Base-by-base conservation (phyloP, 352 stramenopile genomes). In the Ochromonadaceae sp. region DNA sequence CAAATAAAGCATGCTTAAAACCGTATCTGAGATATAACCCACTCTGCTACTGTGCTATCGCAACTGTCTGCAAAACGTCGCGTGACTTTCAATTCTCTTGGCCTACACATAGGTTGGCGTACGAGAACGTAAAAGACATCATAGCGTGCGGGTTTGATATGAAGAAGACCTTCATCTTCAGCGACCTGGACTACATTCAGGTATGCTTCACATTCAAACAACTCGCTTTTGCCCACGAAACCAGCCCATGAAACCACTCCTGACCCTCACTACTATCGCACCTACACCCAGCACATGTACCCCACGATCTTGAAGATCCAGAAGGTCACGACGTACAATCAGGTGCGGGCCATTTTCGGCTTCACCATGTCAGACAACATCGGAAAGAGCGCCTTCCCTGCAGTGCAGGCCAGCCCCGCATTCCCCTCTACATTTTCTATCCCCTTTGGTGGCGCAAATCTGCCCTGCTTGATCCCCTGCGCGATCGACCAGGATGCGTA, bases 61-160 rank as follows among this genome's bases (percentile, higher is more conserved):
- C 30, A 25, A 26, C 43, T 71, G 22, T 46, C n/a, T n/a, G n/a
- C n/a, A n/a, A n/a, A n/a, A n/a, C n/a, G n/a, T n/a, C n/a, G n/a
- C n/a, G n/a, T n/a, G n/a, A n/a, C n/a, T n/a, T n/a, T n/a, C n/a
- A n/a, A n/a, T n/a, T n/a, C n/a, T n/a, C n/a, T n/a, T n/a, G n/a
- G n/a, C n/a, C n/a, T n/a, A n/a, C n/a, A n/a, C n/a, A n/a, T n/a
- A 90, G 81, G 32, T 88, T 99, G 73, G 96, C 91, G 52, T 90
- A 87, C 65, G 91, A 98, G 74, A 99, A 99, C 80, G 90, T 91
- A 47, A 97, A 98, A 71, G 95, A 99, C 77, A 99, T 99, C 71
- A 98, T 99, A 68, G 93, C 46, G n/a, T 74, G 59, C 47, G 78
- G 79, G 30, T 88, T 89, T 70, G 73, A 84, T 67, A 70, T 71